phyloP scores from a whole-genome alignment of 108 stramenopile species.

The Schizochytrium sp. region DNA sequence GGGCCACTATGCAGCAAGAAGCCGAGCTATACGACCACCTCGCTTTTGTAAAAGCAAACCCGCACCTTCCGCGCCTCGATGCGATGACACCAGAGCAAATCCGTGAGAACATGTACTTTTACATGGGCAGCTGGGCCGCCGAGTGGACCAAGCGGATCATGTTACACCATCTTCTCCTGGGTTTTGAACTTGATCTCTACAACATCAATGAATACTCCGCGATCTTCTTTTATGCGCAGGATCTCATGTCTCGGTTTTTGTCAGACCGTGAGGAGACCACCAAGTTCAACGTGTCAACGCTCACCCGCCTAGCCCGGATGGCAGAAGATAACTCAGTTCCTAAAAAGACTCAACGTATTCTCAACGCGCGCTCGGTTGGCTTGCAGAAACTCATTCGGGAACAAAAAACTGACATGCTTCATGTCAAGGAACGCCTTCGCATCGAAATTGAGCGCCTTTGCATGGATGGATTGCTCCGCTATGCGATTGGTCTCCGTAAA shows the following conservation, averaged over 20 bases:
- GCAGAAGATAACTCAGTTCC: background rate
- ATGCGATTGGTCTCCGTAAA: background rate
- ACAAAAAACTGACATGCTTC: background rate
- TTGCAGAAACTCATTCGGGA: background rate
- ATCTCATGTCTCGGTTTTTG: constrained; percentile 12
- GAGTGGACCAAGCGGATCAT: constrained; percentile 56
- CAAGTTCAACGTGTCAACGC: background rate
- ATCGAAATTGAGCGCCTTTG: background rate
- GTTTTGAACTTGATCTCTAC: constrained; percentile 50
- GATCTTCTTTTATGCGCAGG: background rate
- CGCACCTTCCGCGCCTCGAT: background rate
- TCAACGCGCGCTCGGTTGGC: background rate
- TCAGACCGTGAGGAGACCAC: constrained; percentile 44
- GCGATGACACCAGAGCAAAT: background rate
- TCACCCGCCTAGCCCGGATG: background rate
- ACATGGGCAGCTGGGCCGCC: constrained; percentile 48
- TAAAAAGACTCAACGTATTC: background rate
- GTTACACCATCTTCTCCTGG: constrained; percentile 31
- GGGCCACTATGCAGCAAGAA: constrained; percentile 56
- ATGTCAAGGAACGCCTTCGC: background rate
- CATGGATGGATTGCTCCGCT: constrained; percentile 11
- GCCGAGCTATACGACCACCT: constrained; percentile 49
- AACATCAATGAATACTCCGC: constrained; percentile 11
- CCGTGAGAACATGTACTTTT: constrained; percentile 9
- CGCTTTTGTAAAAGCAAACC: constrained; percentile 21